Conservation (phyloP, 495 filamentous ascomycete genomes). For the Astrothelium subdiscretum region DNA sequence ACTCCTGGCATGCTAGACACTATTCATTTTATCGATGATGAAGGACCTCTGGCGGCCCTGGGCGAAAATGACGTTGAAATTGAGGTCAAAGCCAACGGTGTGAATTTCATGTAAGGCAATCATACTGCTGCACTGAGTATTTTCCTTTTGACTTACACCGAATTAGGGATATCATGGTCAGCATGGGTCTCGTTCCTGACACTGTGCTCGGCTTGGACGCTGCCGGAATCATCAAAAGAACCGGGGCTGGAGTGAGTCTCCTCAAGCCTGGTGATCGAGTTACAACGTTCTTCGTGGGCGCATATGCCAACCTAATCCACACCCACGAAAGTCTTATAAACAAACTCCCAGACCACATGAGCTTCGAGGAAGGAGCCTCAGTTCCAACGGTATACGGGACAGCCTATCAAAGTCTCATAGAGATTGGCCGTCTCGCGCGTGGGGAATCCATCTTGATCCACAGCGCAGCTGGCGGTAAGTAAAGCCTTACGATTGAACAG, state of each 20-base stretch:
- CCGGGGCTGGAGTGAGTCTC: not conserved
- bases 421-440: constrained; percentile 24
- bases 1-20: constrained; percentile 4
- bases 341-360: constrained; percentile 27
- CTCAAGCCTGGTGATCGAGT: constrained; percentile 4
- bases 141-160: not conserved
- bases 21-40: not conserved
- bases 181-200: constrained; percentile 1
- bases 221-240: not conserved
- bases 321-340: constrained; percentile 2
- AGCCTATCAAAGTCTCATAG: constrained; percentile 29
- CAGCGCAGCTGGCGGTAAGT: constrained; percentile 30
- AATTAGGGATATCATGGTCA: constrained; percentile 1
- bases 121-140: not conserved
- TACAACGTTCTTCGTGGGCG: not conserved
- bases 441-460: constrained; percentile 41
- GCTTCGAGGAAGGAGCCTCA: constrained; percentile 35
- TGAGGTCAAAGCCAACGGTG: constrained; percentile 1
- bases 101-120: constrained; percentile 4
- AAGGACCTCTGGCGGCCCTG: not conserved
- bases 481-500: not conserved
- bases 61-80: constrained; percentile 5
- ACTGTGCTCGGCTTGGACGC: not conserved
- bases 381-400: constrained; percentile 34
- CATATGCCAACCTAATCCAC: not conserved